Conservation (phyloP, 441 rosid species). For the Pelargonium fulgidum region DNA sequence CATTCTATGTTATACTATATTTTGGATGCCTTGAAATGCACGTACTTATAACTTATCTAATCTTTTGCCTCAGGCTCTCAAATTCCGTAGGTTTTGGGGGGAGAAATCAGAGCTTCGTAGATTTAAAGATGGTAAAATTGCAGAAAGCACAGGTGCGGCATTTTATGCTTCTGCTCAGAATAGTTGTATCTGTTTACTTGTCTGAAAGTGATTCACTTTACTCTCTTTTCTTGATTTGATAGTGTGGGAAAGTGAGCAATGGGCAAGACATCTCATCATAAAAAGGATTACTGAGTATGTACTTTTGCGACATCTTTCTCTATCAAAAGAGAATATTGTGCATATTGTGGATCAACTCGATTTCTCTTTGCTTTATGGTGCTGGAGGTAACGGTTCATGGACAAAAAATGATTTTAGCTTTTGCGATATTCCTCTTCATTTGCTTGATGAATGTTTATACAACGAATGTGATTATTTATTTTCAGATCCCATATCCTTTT, state of each 20-base stretch:
- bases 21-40: constrained; percentile 11
- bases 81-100: constrained; percentile 79
- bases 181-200: constrained; percentile 15
- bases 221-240: constrained; percentile 21
- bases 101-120: constrained; percentile 82
- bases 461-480: constrained; percentile 12
- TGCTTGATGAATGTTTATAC: neutral
- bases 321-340: constrained; percentile 44
- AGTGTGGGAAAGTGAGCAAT: constrained; percentile 82
- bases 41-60: constrained; percentile 21
- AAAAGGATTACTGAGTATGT: constrained; percentile 61
- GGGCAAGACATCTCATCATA: constrained; percentile 73
- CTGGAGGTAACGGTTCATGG: constrained; percentile 40
- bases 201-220: constrained; percentile 18
- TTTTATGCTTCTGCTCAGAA: constrained; percentile 19
- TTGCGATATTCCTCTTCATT: neutral
- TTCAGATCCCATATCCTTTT: constrained; percentile 64
- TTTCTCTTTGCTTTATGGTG: constrained; percentile 63
- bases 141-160: constrained; percentile 81
- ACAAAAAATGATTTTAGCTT: constrained; percentile 12
- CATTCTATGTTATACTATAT: constrained; percentile 2
- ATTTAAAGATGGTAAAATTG: constrained; percentile 89
- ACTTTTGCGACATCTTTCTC: constrained; percentile 56
- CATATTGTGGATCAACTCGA: constrained; percentile 86
- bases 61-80: constrained; percentile 46